Evolutionary conservation across 106 monocot species (phyloP).

Genomic region (Dendrobium officinale): DNA sequence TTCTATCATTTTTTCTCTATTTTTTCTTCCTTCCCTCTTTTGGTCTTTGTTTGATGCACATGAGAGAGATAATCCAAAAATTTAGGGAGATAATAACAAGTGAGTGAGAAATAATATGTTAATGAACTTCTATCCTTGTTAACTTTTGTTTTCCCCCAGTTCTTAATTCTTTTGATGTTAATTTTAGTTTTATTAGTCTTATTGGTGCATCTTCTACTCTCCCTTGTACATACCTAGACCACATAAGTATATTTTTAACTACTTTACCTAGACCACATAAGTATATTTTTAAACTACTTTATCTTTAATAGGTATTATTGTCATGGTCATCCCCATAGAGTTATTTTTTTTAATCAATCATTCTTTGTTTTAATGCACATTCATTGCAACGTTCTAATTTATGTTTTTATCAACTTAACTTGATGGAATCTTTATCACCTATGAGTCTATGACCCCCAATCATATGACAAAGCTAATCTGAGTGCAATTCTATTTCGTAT

Average conservation of each 20-base stretch:
- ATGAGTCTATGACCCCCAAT: too few relatives aligned
- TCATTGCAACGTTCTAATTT: not conserved
- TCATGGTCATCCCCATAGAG: not conserved
- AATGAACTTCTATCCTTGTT: not conserved
- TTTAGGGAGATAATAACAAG: not conserved
- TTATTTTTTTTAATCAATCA: not conserved
- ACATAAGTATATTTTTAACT: not conserved
- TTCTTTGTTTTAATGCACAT: not conserved
- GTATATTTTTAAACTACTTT: not conserved
- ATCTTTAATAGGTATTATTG: not conserved
- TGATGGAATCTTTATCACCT: too few relatives aligned
- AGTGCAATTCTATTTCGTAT: too few relatives aligned
- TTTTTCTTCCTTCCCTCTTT: too few relatives aligned
- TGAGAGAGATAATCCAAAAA: not conserved
- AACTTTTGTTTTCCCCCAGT: not conserved
- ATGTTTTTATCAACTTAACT: not conserved
- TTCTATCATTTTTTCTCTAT: too few relatives aligned
- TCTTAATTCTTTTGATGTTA: not conserved
- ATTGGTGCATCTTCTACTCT: not conserved
- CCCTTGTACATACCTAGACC: not conserved
- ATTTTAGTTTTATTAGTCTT: not conserved
- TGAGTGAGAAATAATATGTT: not conserved
- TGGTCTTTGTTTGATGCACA: too few relatives aligned
- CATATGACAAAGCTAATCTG: too few relatives aligned
- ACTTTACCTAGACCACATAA: not conserved